Evolutionary conservation across 176 grass and related monocot species (phyloP), one percentile per base, ranked within the genome.

Genomic region (Alloteropsis semialata): DNA sequence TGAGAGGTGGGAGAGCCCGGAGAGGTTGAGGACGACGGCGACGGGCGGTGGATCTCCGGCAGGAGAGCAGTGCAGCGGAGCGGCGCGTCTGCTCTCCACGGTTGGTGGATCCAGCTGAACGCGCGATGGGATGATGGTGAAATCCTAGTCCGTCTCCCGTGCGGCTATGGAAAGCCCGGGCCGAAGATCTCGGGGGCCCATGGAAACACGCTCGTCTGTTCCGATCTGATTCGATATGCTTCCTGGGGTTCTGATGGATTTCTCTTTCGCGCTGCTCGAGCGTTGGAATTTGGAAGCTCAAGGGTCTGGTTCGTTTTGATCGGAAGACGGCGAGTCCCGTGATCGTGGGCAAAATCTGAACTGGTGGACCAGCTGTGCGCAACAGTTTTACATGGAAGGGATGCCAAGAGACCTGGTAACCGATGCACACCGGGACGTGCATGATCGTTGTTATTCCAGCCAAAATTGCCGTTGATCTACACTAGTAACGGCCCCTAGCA

Each of bases 221-320:
- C 54, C 37, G 71, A 74, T 74, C 71, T 36, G 71, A 34, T 73
- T 51, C 17, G 70, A 73, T 73, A 33, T 53, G 70, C 53, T 73
- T 53, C 70, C 70, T 50, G 51, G 28, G 69, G 30, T 30, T 4
- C 24, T 48, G 44, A 50, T 22, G 69, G 69, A 32, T 49, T 46
- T 13, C n/a, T 27, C 39, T 71, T 46, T 56, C 9, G 8, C n/a
- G 54, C 54, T 25, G n/a, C 55, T 58, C 10, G n/a, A 58, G 55
- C 14, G 53, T 24, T 8, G 53, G 22, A 24, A 8, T 2, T 58
- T 27, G 55, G n/a, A 58, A 58, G 55, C 55, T 58, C 55, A 27
- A 25, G 55, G 24, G 55, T 58, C 55, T 12, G 55, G 3, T n/a
- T 58, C n/a, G n/a, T 25, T 25, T 27, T 27, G 55, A 58, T 27